phyloP scores from a whole-genome alignment of 768 basidiomycete genomes.

The Phylloporus sp. region DNA sequence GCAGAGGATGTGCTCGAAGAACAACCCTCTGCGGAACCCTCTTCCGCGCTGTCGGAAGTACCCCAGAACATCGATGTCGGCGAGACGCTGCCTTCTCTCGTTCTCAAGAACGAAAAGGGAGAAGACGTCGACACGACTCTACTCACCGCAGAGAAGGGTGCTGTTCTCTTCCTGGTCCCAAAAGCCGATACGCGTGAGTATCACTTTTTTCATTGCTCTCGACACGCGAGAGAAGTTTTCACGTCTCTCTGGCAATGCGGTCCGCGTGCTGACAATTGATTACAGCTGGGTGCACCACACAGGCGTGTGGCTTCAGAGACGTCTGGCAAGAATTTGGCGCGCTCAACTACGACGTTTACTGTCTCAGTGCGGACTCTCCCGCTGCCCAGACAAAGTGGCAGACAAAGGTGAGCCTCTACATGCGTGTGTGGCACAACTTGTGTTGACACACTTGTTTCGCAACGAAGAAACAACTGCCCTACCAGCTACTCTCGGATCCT shows the following conservation, averaged over 20 bases:
- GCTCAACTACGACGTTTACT: slow-evolving; percentile 68
- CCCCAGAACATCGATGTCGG: slow-evolving; percentile 57
- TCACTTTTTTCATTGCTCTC: background rate
- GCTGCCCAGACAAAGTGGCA: slow-evolving; percentile 81
- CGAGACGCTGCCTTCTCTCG: slow-evolving; percentile 67
- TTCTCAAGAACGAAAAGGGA: slow-evolving; percentile 80
- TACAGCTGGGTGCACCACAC: slow-evolving; percentile 83
- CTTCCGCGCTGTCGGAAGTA: background rate
- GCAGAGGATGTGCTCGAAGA: slow-evolving; percentile 1
- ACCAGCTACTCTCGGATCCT: slow-evolving; percentile 86
- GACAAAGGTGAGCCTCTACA: slow-evolving; percentile 57
- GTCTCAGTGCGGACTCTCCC: slow-evolving; percentile 76
- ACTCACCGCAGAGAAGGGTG: slow-evolving; percentile 65
- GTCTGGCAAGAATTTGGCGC: slow-evolving; percentile 70
- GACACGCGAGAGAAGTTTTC: background rate
- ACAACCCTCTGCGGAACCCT: slow-evolving; percentile 8
- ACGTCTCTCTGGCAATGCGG: background rate
- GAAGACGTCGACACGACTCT: slow-evolving; percentile 68
- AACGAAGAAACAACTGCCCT: slow-evolving; percentile 75
- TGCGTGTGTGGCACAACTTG: background rate
- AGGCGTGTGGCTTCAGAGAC: slow-evolving; percentile 92
- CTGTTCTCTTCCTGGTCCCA: slow-evolving; percentile 79
- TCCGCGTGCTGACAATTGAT: slow-evolving; percentile 4
- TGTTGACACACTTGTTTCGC: slow-evolving; percentile 4
- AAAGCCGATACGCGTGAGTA: slow-evolving; percentile 81